Evolutionary conservation across 2,329 filamentous ascomycete genomes (phyloP), one percentile per base, ranked within the genome.

Genomic region (Graphiopsis chlorocephala): DNA sequence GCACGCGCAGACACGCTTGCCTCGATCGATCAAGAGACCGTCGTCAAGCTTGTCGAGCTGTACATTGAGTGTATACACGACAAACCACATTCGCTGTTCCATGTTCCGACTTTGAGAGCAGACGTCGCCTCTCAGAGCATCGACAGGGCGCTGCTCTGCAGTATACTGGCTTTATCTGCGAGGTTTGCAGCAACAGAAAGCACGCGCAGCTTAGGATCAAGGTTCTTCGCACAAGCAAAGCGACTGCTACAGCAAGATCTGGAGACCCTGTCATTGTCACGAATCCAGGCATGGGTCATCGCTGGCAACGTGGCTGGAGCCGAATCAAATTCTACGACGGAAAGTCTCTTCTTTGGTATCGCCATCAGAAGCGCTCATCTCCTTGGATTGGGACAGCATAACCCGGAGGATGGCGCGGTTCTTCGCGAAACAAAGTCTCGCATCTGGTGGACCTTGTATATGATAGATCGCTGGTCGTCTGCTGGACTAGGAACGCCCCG

Each of bases 381-480:
- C 15, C 20, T 68, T 15, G 31, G 52, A 17, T 53, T 68, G 50
- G 28, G 45, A n/a, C 23, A 50, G n/a, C 15, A 26, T 8, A n/a
- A 57, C 6, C 65, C 42, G 4, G 53, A 29, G 8, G 67, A 68
- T 2, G 74, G 68, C 33, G 66, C 65, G 1, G 66, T 80, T 0
- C 72, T 78, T n/a, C 66, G 73, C n/a, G 77, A 81, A 64, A 69
- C 76, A 8, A 77, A 79, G 42, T 71, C 72, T 8, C 64, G 74
- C 71, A 74, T 74, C 6, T 80, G 77, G 76, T 79, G 78, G 78
- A 73, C 76, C 1, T 68, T 79, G 1, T 78, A 73, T 66, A 79
- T 80, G 78, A 77, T 78, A 52, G 78, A 80, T 60, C 72, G 76
- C 20, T 80, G 78, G 78, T 77, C 73, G 11, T 76, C 77, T 1